Conservation (phyloP, 176 grass and related monocot genomes). For the Saccharum spontaneum region DNA sequence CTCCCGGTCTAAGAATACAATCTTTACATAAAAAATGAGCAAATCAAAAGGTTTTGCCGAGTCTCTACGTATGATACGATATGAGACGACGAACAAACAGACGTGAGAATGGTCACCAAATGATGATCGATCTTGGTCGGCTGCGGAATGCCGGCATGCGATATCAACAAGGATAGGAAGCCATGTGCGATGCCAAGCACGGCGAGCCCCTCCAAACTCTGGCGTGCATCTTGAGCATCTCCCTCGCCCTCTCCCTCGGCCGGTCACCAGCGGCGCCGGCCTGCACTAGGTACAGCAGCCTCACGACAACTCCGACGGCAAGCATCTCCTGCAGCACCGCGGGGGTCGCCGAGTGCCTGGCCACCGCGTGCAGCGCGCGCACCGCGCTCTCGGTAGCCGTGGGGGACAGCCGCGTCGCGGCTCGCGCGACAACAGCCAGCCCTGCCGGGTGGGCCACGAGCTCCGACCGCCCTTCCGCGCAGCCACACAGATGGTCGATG, state of each 20-base stretch:
- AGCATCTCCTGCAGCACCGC: conserved; percentile 84
- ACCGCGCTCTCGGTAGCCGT: conserved; percentile 54
- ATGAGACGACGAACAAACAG: not conserved
- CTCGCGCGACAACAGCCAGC: conserved; percentile 55
- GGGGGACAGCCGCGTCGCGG: conserved; percentile 51
- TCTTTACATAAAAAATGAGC: conserved; percentile 32
- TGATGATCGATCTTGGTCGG: not conserved
- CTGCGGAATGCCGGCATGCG: conserved; percentile 7
- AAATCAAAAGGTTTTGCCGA: not conserved
- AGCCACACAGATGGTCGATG: conserved; percentile 69
- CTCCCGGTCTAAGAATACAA: conserved; percentile 15
- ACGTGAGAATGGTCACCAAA: not conserved
- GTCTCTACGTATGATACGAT: not conserved
- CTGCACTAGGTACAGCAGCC: conserved; percentile 73
- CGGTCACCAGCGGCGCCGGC: conserved; percentile 43
- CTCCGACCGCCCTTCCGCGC: conserved; percentile 69
- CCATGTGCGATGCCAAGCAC: conserved; percentile 58
- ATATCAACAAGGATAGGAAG: conserved; percentile 68
- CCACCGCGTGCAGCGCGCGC: conserved; percentile 58
- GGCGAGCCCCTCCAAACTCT: conserved; percentile 77
- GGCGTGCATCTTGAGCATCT: conserved; percentile 82
- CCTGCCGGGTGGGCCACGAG: conserved; percentile 72
- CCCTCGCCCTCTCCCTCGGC: conserved; percentile 63
- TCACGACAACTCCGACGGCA: conserved; percentile 58
- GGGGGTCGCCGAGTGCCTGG: conserved; percentile 48